Evolutionary conservation across 2,329 filamentous ascomycete genomes (phyloP), one percentile per base, ranked within the genome.

Genomic region (Botryosphaeria agaves): DNA sequence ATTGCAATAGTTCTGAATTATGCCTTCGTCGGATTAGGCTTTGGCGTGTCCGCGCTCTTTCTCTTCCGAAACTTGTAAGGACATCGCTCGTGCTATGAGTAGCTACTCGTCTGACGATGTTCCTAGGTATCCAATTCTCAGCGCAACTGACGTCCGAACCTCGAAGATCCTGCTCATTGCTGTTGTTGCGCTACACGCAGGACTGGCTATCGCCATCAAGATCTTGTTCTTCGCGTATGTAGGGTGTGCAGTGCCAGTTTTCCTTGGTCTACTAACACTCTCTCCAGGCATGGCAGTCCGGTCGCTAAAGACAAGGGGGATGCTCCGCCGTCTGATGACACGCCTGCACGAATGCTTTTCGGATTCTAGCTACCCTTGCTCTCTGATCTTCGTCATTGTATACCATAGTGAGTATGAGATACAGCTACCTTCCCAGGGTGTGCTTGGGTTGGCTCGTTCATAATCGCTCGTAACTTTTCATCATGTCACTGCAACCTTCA

Each of bases 131-230:
- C 89, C 89, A 1, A 80, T 98, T 12, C 69, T 98, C 36, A 89
- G 76, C 52, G 85, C 87, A 28, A 94, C 85, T 19, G 89, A 95
- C 54, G 74, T 76, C 37, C 83, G 93, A 62, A 84, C 81, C 15
- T 89, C 81, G 56, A 92, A 91, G 66, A 66, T 83, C 14, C 57
- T 98, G 37, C 64, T 98, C 35, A 62, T 95, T 31, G 61, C 87
- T 14, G 85, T 98, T 16, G 68, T 95, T 18, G 66, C 70, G 18
- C 62, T 95, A 38, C 89, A 98, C 57, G 76, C 84, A 17, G 89
- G 78, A n/a, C 64, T 98, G 41, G 72, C 87, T 2, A 71, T 95
- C 44, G 81, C 87, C 4, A 95, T 98, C 57, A 95, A 95, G 66
- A 76, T 94, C 35, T 59, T 95, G 17, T 95, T 95, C 67, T 98